Conservation (phyloP, 192 early-diverging fungal species). For the Spizellomyces sp. region DNA sequence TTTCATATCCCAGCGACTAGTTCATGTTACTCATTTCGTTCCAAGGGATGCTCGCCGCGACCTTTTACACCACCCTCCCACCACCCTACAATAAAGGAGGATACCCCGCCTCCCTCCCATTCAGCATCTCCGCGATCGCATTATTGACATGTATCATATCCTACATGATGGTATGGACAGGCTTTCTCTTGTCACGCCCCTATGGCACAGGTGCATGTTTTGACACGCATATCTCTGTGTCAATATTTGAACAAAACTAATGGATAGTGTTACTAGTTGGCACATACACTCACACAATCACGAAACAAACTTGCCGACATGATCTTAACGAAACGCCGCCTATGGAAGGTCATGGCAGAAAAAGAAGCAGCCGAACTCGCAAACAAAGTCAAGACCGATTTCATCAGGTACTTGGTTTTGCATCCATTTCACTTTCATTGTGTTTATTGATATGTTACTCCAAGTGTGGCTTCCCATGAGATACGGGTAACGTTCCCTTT, state of each 20-base stretch:
- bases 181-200: too few relatives aligned
- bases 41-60: constrained; percentile 5
- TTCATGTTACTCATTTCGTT: too few relatives aligned
- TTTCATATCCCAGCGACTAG: too few relatives aligned
- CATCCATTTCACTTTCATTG: too few relatives aligned
- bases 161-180: too few relatives aligned
- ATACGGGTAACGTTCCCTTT: neutral
- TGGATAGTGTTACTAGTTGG: too few relatives aligned
- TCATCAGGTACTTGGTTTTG: too few relatives aligned
- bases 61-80: constrained; percentile 9
- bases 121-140: constrained; percentile 1
- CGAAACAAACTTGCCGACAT: constrained; percentile 3
- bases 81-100: constrained; percentile 10
- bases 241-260: too few relatives aligned
- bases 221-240: too few relatives aligned
- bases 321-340: constrained; percentile 11
- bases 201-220: too few relatives aligned
- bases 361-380: constrained; percentile 6
- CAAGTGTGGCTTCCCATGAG: too few relatives aligned
- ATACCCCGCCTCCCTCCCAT: constrained; percentile 4
- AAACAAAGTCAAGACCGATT: constrained; percentile 10
- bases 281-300: neutral
- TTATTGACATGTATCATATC: neutral
- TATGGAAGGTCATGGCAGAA: constrained; percentile 17
- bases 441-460: too few relatives aligned